Base-by-base conservation (phyloP, 768 basidiomycete species). In the Psilocybe tampanensis region DNA sequence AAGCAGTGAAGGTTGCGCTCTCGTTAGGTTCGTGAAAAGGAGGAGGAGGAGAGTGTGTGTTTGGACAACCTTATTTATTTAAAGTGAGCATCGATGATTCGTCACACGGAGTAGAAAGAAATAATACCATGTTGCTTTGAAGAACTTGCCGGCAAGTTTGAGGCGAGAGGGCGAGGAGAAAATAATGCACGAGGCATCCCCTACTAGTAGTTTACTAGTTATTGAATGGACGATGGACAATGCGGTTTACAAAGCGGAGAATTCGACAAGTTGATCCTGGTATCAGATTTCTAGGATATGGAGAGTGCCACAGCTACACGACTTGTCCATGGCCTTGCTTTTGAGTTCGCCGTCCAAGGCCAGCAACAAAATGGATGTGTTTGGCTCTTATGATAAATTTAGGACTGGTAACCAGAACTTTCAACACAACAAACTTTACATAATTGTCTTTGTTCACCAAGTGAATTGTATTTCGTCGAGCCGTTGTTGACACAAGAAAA, bases 41-140 rank as follows among this genome's bases (percentile, higher is more conserved):
- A 29, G 85, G 63, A 44, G 82, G 80, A 26, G 82, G 72, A 26
- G 84, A 64, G 22, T 85, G 76, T 44, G 74, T 73, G 11, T 36
- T 50, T 26, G 71, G 72, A 59, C 76, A 73, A 53, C 70, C 65
- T 70, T 49, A 29, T 24, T 24, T n/a, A n/a, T n/a, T 24, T 18
- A 48, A 8, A 15, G 15, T 47, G 26, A 44, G 13, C 12, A 56
- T 44, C n/a, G n/a, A n/a, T n/a, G n/a, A n/a, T n/a, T n/a, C n/a
- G n/a, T n/a, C n/a, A n/a, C n/a, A n/a, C n/a, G n/a, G 21, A 29
- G 49, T 26, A 44, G 17, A 19, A 33, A 34, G 18, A 39, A 22
- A 15, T 32, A 12, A 33, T 23, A 61, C 60, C 56, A 18, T 48
- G 52, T 21, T 61, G 60, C 47, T 41, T 58, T 57, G 19, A 48